A percentile compares a stretch with the other conserved stretches of the same genome.
Evolutionary conservation across 2,329 filamentous ascomycete species (phyloP).

Genomic region (Fusarium annulatum): DNA sequence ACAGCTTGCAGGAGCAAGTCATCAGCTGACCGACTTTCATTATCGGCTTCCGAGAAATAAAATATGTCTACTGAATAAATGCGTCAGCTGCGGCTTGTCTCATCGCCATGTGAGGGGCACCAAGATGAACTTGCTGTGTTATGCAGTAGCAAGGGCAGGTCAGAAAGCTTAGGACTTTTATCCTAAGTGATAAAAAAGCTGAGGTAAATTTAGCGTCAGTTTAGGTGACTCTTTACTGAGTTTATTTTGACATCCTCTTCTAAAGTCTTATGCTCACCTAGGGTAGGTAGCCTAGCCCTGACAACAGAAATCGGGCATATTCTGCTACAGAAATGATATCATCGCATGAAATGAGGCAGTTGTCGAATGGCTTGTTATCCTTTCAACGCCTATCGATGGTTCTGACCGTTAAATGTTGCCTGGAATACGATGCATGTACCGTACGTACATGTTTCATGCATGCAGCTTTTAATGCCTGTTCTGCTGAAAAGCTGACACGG

Average conservation of each 20-base stretch:
- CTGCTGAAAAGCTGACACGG: neutral
- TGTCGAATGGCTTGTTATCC: neutral
- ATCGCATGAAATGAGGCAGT: neutral
- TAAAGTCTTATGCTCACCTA: neutral
- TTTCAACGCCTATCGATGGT: neutral
- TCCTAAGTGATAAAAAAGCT: neutral
- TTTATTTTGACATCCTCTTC: neutral
- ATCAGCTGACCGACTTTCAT: neutral
- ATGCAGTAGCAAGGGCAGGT: neutral
- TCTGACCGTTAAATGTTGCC: neutral
- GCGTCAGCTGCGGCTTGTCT: neutral
- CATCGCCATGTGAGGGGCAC: neutral
- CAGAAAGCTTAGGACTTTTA: neutral
- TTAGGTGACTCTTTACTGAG: neutral
- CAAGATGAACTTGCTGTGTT: neutral
- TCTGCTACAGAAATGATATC: neutral
- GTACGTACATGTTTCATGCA: neutral
- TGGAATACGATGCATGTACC: conserved; percentile 4
- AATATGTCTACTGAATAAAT: neutral
- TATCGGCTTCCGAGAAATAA: neutral
- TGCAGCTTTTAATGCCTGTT: neutral
- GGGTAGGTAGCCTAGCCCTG: neutral
- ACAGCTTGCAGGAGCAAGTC: neutral
- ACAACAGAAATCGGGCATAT: neutral
- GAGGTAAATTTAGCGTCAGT: neutral